Percentiles rank a stretch among this genome's conserved stretches.
phyloP scores from a whole-genome alignment of 495 filamentous ascomycete genomes.

The Hypoxylon intermedium region DNA sequence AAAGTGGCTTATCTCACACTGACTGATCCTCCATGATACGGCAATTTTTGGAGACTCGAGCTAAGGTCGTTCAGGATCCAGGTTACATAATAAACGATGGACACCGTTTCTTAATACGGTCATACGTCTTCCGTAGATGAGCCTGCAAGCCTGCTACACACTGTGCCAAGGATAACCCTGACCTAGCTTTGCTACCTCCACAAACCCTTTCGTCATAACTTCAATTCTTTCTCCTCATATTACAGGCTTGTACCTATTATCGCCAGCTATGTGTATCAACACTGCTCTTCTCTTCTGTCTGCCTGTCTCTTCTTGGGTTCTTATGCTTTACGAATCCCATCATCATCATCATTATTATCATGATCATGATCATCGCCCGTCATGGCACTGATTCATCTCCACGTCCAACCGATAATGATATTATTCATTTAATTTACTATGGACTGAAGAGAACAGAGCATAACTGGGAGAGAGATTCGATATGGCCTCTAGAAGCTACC shows the following conservation, averaged over 20 bases:
- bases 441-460: neutral
- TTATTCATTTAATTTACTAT: slow-evolving; percentile 5
- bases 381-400: neutral
- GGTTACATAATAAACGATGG: too few species aligned
- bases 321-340: slow-evolving; percentile 10
- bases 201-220: slow-evolving; percentile 32
- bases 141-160: slow-evolving; percentile 17
- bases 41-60: too few species aligned
- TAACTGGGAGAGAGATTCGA: neutral
- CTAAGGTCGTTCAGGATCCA: too few species aligned
- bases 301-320: slow-evolving; percentile 9
- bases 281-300: slow-evolving; percentile 19
- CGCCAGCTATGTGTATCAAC: slow-evolving; percentile 17
- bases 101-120: too few species aligned
- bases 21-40: too few species aligned
- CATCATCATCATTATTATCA: slow-evolving; percentile 5
- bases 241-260: slow-evolving; percentile 34
- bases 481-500: slow-evolving; percentile 5
- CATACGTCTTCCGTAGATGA: too few species aligned
- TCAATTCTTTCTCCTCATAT: slow-evolving; percentile 37
- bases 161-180: slow-evolving; percentile 31
- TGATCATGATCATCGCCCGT: too few species aligned
- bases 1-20: neutral
- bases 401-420: neutral
- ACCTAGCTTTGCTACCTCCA: slow-evolving; percentile 13